Evolutionary conservation across 2,329 filamentous ascomycete genomes (phyloP).

Genomic region (Monilinia polystroma): DNA sequence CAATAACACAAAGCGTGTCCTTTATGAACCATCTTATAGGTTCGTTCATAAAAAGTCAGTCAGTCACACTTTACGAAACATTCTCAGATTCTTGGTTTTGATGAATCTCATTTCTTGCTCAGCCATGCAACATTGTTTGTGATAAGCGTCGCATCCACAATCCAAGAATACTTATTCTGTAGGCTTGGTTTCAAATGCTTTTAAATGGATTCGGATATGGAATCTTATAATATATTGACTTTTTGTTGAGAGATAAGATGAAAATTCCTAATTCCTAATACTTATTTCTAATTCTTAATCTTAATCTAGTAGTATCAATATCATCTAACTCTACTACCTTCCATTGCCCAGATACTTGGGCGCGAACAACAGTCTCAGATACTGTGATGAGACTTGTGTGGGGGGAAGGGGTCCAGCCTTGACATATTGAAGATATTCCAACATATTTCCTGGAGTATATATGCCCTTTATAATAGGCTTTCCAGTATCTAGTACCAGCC

Average conservation of each 20-base stretch:
- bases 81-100: not conserved
- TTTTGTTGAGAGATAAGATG: constrained; percentile 4
- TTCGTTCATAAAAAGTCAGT: not conserved
- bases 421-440: not conserved
- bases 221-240: not conserved
- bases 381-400: not conserved
- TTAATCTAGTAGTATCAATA: not conserved
- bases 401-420: not conserved
- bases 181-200: not conserved
- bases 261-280: not conserved
- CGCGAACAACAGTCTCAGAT: constrained; percentile 12
- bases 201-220: too few relatives aligned
- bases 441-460: not conserved
- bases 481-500: not conserved
- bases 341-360: constrained; percentile 10
- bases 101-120: not conserved
- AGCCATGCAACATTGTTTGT: not conserved
- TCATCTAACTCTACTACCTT: too few relatives aligned
- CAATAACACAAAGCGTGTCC: constrained; percentile 10
- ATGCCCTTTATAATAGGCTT: too few relatives aligned
- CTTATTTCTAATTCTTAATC: not conserved
- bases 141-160: constrained; percentile 11
- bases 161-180: not conserved
- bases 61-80: not conserved
- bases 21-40: not conserved